These are phyloP conservation scores for Panicum miliaceum DNA, from an alignment of 176 grass and related monocot species.

Conservation along the genomic window DNA sequence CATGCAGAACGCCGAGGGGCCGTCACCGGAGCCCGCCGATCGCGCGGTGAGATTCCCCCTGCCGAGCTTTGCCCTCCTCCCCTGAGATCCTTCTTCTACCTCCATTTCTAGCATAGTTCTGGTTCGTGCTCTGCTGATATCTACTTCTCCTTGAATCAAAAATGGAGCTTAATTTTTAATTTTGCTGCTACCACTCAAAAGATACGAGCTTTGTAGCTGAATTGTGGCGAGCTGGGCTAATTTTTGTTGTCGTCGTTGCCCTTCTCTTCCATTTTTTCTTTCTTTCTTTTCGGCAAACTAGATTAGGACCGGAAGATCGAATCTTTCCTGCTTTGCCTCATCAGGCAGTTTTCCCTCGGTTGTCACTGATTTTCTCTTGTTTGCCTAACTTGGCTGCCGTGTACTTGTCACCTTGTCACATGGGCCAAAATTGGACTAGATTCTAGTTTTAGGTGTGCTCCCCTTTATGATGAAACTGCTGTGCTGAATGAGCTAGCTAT, in stretches of 20 bases:
- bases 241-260: not conserved
- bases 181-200: not conserved
- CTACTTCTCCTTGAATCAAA: not conserved
- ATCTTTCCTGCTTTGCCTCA: constrained; percentile 12
- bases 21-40: constrained; percentile 20
- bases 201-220: not conserved
- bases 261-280: not conserved
- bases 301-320: constrained; percentile 5
- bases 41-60: constrained; percentile 25
- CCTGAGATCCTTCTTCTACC: not conserved
- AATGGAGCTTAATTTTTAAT: not conserved
- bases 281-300: constrained; percentile 10
- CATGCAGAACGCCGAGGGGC: constrained; percentile 40
- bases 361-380: not conserved
- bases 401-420: not conserved
- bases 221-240: constrained; percentile 25
- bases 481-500: not conserved
- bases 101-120: not conserved
- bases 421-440: not conserved
- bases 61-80: not conserved
- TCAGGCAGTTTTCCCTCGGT: not conserved
- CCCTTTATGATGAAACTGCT: constrained; percentile 9
- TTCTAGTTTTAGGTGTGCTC: constrained; percentile 29
- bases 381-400: constrained; percentile 23
- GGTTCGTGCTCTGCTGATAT: not conserved